phyloP scores from a whole-genome alignment of 1,284 basidiomycete genomes.

The Austroboletus rostrupii region DNA sequence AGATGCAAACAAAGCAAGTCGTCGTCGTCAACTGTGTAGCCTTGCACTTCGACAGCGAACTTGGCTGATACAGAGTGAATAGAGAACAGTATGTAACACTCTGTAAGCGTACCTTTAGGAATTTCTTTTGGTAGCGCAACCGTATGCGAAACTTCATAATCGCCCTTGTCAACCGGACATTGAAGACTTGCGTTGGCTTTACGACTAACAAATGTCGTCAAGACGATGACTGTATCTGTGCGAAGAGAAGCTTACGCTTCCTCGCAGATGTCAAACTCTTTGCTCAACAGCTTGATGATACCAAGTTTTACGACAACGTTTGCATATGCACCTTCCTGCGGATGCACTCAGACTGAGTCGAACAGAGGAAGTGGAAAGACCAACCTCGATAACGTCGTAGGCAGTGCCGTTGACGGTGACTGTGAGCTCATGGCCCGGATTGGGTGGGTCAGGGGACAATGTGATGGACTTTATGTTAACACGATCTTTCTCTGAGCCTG shows the following conservation, averaged over 20 bases:
- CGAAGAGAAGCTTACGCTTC: constrained; percentile 73
- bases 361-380: constrained; percentile 12
- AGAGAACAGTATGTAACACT: not conserved
- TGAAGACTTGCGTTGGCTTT: too few relatives aligned
- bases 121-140: not conserved
- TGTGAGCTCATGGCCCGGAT: constrained; percentile 79
- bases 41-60: not conserved
- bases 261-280: constrained; percentile 83
- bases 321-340: constrained; percentile 85
- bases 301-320: constrained; percentile 88
- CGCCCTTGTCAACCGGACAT: too few relatives aligned
- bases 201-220: constrained; percentile 1
- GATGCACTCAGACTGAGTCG: constrained; percentile 5
- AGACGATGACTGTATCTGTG: not conserved
- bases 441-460: constrained; percentile 78
- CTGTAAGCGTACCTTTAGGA: not conserved
- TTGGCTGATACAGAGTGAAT: not conserved
- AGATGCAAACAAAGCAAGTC: not conserved
- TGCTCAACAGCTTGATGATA: constrained; percentile 77
- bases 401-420: constrained; percentile 71
- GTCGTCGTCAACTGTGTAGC: not conserved
- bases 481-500: constrained; percentile 43
- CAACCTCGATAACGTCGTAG: constrained; percentile 60
- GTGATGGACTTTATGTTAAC: constrained; percentile 64
- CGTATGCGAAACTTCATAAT: too few relatives aligned